Evolutionary conservation across 2,329 filamentous ascomycete genomes (phyloP), one percentile per base, ranked within the genome.

Genomic region (Amesomyces nigricolor): DNA sequence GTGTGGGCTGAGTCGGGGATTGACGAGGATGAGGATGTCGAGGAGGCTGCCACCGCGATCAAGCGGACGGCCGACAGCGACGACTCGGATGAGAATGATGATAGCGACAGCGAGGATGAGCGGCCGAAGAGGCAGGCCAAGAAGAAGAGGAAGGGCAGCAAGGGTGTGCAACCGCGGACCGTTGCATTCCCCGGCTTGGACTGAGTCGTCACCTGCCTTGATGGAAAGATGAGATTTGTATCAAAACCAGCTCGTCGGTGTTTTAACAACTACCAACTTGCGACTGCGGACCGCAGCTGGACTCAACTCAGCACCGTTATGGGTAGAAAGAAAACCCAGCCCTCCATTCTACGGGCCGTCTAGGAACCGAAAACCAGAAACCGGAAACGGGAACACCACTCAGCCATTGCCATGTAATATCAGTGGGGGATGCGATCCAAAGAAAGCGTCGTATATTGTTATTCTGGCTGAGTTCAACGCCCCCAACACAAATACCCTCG

Each of bases 1-100:
- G 85, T 97, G 2, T 99, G 94, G 94, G 83, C 94, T 67, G 81
- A 86, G 58, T 75, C 80, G n/a, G 76, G 75, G 2, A 77, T 79
- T 19, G 75, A 73, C 2, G 68, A 69, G 1, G 75, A 75, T 1
- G 77, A 76, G 0, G 79, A 80, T 0, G 78, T 77, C 1, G 75
- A 78, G 11, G 74, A 75, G 9, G 63, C 67, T 38, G 63, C 65
- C 3, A 66, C 66, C 5, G 75, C 74, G 10, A 75, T 73, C 7
- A 80, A 81, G 48, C 75, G 77, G 22, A 74, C 71, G 0, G 74
- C 72, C 5, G 70, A 72, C 14, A 76, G 73, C 47, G 74, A 75
- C 32, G 70, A 72, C 22, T 72, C 76, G 5, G 71, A 75, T 26
- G 68, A 66, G 32, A 76, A 77, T 49, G 76, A 77, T 49, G 72